phyloP scores from a whole-genome alignment of 1,139 yeast species.

The Yamadazyma oceani region DNA sequence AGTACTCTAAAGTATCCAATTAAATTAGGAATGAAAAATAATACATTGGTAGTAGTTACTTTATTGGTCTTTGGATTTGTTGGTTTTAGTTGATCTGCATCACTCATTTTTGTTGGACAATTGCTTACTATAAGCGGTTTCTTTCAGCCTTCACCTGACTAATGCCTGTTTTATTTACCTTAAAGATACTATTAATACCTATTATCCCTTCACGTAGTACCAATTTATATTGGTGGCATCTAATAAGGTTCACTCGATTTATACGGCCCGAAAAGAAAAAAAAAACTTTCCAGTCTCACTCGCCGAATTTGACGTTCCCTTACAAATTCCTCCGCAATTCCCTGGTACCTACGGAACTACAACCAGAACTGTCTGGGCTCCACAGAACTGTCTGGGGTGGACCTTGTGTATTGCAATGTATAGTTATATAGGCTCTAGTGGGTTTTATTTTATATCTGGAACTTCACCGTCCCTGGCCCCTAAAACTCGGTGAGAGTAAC shows the following conservation, averaged over 20 bases:
- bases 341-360: too few species aligned
- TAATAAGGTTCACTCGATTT: neutral
- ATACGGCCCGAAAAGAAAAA: neutral
- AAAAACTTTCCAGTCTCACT: neutral
- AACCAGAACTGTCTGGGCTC: too few species aligned
- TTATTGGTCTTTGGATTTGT: neutral
- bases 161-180: too few species aligned
- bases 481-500: neutral
- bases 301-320: neutral
- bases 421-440: too few species aligned
- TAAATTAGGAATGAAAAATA: constrained; percentile 82
- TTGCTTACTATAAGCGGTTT: neutral
- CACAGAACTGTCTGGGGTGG: neutral
- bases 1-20: constrained; percentile 86
- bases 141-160: too few species aligned
- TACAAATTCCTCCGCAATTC: too few species aligned
- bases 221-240: neutral
- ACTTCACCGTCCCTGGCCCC: too few species aligned
- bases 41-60: constrained; percentile 50
- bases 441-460: too few species aligned
- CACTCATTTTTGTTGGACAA: neutral
- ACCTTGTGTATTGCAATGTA: too few species aligned
- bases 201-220: too few species aligned
- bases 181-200: too few species aligned
- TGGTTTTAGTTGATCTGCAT: too few species aligned